Conservation (phyloP, 2,329 filamentous ascomycete genomes). For the Talaromyces rugulosus region DNA sequence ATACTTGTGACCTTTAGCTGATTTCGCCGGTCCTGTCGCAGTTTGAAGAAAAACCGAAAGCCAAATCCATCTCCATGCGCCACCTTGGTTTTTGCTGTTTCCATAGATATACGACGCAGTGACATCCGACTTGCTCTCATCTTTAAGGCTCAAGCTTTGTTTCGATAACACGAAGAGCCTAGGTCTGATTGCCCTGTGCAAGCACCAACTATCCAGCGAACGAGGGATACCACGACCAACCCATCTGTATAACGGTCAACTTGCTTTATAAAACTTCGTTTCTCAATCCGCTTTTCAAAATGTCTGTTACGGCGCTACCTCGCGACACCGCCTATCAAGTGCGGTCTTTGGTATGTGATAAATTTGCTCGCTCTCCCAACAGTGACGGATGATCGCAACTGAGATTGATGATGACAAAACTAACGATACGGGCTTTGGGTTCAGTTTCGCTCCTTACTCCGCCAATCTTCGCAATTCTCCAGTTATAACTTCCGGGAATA, state of each 20-base stretch:
- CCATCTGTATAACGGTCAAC: not conserved
- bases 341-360: constrained; percentile 40
- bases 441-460: constrained; percentile 87
- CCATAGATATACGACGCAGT: constrained; percentile 20
- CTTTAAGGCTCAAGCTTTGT: not conserved
- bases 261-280: not conserved
- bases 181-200: not conserved
- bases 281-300: constrained; percentile 29
- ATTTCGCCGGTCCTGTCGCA: not conserved
- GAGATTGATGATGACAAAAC: not conserved
- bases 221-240: not conserved
- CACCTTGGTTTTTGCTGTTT: constrained; percentile 19
- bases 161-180: not conserved
- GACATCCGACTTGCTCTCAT: constrained; percentile 6
- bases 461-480: constrained; percentile 80
- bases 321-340: constrained; percentile 44
- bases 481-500: constrained; percentile 99
- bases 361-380: not conserved
- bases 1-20: not conserved
- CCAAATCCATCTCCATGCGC: constrained; percentile 14
- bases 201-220: not conserved
- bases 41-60: not conserved
- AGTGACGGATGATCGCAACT: not conserved
- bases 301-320: constrained; percentile 35
- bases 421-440: not conserved